Percentiles rank a stretch among this genome's conserved stretches.
Conservation (phyloP, 257 asterid species). For the Primulina tabacum region DNA sequence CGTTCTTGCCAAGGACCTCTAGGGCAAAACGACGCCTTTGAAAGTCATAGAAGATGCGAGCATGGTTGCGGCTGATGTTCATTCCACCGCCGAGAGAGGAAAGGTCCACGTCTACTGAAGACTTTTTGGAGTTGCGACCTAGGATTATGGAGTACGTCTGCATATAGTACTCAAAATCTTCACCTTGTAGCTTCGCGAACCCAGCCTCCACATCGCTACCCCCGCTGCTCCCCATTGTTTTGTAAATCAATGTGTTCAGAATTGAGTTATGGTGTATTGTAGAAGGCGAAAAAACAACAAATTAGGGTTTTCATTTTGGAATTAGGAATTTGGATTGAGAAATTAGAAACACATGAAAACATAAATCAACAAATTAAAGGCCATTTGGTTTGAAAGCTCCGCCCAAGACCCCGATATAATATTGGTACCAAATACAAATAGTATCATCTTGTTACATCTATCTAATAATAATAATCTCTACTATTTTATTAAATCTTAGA, state of each 20-base stretch:
- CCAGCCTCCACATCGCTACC: slow-evolving; percentile 97
- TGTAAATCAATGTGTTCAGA: slow-evolving; percentile 19
- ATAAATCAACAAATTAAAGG: too few relatives aligned
- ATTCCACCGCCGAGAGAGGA: slow-evolving; percentile 99
- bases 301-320: slow-evolving; percentile 12
- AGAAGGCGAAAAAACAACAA: neutral
- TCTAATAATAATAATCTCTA: too few relatives aligned
- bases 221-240: slow-evolving; percentile 59
- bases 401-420: too few relatives aligned
- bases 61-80: slow-evolving; percentile 99
- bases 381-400: too few relatives aligned
- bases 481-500: too few relatives aligned
- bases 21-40: slow-evolving; percentile 97
- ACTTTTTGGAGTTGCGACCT: slow-evolving; percentile 95
- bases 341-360: too few relatives aligned
- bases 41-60: slow-evolving; percentile 96
- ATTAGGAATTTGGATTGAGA: too few relatives aligned
- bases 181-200: slow-evolving; percentile 97
- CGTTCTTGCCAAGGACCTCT: slow-evolving; percentile 91
- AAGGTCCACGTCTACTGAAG: slow-evolving; percentile 92
- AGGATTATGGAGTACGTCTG: slow-evolving; percentile 92
- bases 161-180: slow-evolving; percentile 97
- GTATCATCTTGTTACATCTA: too few relatives aligned
- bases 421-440: too few relatives aligned
- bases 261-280: too few relatives aligned